These are phyloP conservation scores for Paraphaeosphaeria sporulosa DNA, from an alignment of 2,329 filamentous ascomycete genomes.

Conservation along the genomic window DNA sequence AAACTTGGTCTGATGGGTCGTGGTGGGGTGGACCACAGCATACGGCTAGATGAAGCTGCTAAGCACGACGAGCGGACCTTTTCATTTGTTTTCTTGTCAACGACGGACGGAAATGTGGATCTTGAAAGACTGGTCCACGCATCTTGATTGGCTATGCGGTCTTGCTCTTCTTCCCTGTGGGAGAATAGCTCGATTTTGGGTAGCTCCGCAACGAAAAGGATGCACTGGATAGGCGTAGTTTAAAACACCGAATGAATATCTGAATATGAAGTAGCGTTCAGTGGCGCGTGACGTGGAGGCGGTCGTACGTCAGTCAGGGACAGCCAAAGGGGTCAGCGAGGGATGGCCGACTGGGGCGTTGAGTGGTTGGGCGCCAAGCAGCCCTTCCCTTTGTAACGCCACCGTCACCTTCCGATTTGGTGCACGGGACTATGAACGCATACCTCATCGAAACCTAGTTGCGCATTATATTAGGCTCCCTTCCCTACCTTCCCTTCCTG, in stretches of 20 bases:
- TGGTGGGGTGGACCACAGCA: conserved; percentile 4
- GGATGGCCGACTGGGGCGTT: background rate
- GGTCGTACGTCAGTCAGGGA: background rate
- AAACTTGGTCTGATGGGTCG: background rate
- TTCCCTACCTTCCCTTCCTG: conserved; percentile 11
- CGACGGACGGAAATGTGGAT: conserved; percentile 3
- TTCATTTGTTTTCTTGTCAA: background rate
- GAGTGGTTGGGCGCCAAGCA: conserved; percentile 6
- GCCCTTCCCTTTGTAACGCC: conserved; percentile 10
- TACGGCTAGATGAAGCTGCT: conserved; percentile 1
- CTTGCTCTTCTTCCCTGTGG: background rate
- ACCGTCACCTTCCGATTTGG: conserved; percentile 12
- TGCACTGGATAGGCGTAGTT: conserved; percentile 6
- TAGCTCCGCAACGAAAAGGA: conserved; percentile 2
- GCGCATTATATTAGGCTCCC: conserved; percentile 5
- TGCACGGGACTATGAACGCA: conserved; percentile 11
- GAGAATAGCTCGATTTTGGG: background rate
- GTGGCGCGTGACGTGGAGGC: background rate
- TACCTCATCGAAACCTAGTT: background rate
- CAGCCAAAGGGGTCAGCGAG: background rate
- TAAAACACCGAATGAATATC: background rate
- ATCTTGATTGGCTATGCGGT: conserved; percentile 5
- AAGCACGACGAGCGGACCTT: background rate
- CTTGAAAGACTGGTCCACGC: conserved; percentile 7
- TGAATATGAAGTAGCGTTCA: background rate